phyloP scores from a whole-genome alignment of 371 early-diverging fungal genomes.

The Smittium culicis region DNA sequence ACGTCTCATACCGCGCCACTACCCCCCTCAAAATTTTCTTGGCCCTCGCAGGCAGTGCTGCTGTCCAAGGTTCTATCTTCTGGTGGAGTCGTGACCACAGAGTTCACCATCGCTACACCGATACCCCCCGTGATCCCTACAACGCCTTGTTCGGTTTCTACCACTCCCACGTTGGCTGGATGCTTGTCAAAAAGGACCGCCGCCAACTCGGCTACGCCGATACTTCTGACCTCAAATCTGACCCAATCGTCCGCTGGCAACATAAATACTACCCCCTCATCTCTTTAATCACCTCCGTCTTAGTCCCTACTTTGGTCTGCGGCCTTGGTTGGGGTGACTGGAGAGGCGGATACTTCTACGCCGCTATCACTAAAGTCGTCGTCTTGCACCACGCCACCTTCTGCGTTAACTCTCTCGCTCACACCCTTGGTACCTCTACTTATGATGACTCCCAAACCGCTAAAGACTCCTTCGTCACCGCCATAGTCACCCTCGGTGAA shows the following conservation, averaged over 20 bases:
- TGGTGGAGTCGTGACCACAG: conserved; percentile 83
- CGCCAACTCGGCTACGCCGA: conserved; percentile 62
- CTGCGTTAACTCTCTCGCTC: conserved; percentile 83
- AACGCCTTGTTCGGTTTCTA: conserved; percentile 68
- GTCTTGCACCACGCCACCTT: conserved; percentile 88
- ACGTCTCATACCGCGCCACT: conserved; percentile 56
- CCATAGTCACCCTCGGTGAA: conserved; percentile 66
- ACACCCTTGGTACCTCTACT: conserved; percentile 62
- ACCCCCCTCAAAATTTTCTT: conserved; percentile 41
- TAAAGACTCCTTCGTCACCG: conserved; percentile 66
- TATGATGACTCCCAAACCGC: conserved; percentile 71
- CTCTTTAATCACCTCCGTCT: conserved; percentile 52
- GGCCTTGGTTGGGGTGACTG: conserved; percentile 83
- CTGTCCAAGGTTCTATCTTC: conserved; percentile 65
- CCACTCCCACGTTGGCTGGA: conserved; percentile 85
- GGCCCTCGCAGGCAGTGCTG: conserved; percentile 51
- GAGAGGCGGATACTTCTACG: conserved; percentile 77
- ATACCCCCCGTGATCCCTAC: conserved; percentile 84
- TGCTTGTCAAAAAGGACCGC: conserved; percentile 63
- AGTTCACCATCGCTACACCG: conserved; percentile 86
- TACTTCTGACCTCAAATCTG: conserved; percentile 65
- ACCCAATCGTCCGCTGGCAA: conserved; percentile 63
- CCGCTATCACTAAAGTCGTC: conserved; percentile 61
- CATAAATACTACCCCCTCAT: conserved; percentile 67
- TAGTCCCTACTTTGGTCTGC: conserved; percentile 65